Evolutionary conservation across 2,329 filamentous ascomycete genomes (phyloP).

Genomic region (Talaromyces sp.): DNA sequence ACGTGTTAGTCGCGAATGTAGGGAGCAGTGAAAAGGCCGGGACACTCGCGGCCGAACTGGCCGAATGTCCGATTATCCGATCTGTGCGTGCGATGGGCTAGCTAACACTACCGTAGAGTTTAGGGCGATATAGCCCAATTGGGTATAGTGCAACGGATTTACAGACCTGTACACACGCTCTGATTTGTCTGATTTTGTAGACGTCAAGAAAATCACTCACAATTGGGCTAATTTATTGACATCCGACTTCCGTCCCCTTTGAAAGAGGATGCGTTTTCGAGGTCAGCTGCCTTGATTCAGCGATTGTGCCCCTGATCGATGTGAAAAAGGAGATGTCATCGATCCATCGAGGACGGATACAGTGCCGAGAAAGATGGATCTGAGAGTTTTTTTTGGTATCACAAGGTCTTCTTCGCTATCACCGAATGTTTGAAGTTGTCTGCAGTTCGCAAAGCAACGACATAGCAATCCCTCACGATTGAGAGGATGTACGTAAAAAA

Average conservation of each 20-base stretch:
- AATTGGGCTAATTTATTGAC: neutral
- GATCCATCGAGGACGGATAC: neutral
- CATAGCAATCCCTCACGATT: neutral
- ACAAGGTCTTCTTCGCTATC: neutral
- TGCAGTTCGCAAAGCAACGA: neutral
- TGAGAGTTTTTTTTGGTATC: neutral
- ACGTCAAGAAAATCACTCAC: neutral
- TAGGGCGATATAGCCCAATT: constrained; percentile 7
- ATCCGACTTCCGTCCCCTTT: constrained; percentile 3
- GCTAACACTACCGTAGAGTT: neutral
- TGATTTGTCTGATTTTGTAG: neutral
- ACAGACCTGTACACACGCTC: neutral
- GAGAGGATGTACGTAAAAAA: neutral
- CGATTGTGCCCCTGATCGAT: neutral
- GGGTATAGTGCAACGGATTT: neutral
- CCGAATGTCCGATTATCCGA: constrained; percentile 16
- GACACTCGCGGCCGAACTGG: constrained; percentile 8
- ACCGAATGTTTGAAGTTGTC: too few relatives aligned
- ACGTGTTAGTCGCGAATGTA: neutral
- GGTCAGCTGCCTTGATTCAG: neutral
- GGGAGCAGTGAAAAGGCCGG: neutral
- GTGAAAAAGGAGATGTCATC: neutral
- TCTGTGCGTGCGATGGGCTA: neutral
- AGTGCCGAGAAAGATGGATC: neutral
- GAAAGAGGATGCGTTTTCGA: neutral